Conservation (phyloP, 2,329 filamentous ascomycete species). For the Myriosclerotinia scirpicola region DNA sequence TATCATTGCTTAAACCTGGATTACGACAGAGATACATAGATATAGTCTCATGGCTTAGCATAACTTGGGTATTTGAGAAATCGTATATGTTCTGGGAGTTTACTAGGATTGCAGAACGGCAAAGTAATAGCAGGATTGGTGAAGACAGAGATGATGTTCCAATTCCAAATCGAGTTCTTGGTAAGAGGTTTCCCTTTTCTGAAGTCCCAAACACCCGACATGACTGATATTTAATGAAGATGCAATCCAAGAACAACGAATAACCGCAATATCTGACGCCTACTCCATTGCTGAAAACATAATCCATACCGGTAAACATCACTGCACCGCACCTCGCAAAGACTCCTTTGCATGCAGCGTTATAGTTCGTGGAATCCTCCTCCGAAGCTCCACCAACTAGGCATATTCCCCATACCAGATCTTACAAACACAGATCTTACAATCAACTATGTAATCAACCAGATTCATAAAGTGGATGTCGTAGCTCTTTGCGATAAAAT, state of each 20-base stretch:
- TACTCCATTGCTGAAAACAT: slow-evolving; percentile 13
- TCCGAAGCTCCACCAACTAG: slow-evolving; percentile 9
- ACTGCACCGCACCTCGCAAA: slow-evolving; percentile 7
- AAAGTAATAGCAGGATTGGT: slow-evolving; percentile 14
- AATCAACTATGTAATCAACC: neutral
- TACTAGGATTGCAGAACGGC: slow-evolving; percentile 17
- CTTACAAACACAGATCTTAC: neutral
- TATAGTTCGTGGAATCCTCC: slow-evolving; percentile 9
- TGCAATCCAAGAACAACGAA: slow-evolving; percentile 17
- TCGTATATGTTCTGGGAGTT: slow-evolving; percentile 5
- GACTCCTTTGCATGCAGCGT: slow-evolving; percentile 14
- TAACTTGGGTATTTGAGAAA: slow-evolving; percentile 21
- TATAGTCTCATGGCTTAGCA: slow-evolving; percentile 15
- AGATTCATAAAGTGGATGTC: slow-evolving; percentile 16
- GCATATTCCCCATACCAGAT: slow-evolving; percentile 20
- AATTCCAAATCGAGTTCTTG: slow-evolving; percentile 17
- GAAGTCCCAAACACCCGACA: neutral
- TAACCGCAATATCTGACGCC: slow-evolving; percentile 6
- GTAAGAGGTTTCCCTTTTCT: neutral
- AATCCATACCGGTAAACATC: neutral
- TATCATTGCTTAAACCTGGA: slow-evolving; percentile 5
- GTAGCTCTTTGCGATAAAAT: slow-evolving; percentile 13
- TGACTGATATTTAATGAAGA: slow-evolving; percentile 1
- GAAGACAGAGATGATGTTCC: slow-evolving; percentile 16
- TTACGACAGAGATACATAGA: neutral